Evolutionary conservation across 495 filamentous ascomycete genomes (phyloP).

Genomic region (Penicillium soppii): DNA sequence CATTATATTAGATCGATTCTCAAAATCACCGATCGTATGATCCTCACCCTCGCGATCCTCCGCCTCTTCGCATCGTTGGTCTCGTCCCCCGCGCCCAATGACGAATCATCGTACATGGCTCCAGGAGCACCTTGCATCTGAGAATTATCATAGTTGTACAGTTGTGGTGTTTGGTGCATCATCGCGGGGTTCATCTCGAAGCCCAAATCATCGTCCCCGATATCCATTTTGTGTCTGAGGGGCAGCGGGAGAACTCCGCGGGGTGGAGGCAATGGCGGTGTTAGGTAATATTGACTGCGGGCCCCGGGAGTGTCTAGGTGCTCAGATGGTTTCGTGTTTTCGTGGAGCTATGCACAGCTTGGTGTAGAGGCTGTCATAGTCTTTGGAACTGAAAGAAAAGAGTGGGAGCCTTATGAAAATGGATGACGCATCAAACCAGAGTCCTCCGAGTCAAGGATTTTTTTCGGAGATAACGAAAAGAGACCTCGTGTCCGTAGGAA

Average conservation of each 20-base stretch:
- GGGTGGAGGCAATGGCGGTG: slow-evolving; percentile 21
- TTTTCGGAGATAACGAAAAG: not conserved
- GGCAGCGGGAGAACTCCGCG: slow-evolving; percentile 20
- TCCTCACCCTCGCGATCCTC: slow-evolving; percentile 80
- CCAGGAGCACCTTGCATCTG: slow-evolving; percentile 56
- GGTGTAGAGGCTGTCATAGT: not conserved
- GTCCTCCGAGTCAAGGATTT: not conserved
- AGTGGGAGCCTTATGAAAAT: slow-evolving; percentile 1
- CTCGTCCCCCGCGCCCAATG: slow-evolving; percentile 57
- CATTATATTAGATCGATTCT: not conserved
- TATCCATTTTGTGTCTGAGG: slow-evolving; percentile 35
- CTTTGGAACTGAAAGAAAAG: not conserved
- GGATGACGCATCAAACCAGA: slow-evolving; percentile 21
- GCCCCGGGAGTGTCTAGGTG: no score
- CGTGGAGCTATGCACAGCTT: slow-evolving; percentile 2
- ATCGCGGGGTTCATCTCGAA: slow-evolving; percentile 43
- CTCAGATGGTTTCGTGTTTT: not conserved
- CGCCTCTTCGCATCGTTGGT: slow-evolving; percentile 79
- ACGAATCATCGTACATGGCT: slow-evolving; percentile 60
- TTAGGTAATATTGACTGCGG: slow-evolving; percentile 20
- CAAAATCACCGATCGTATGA: not conserved
- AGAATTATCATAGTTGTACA: slow-evolving; percentile 69
- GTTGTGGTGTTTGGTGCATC: slow-evolving; percentile 65
- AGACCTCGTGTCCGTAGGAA: not conserved
- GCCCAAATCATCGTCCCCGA: slow-evolving; percentile 44